Conservation (phyloP, 2,329 filamentous ascomycete species). For the Cladophialophora chaetospira region DNA sequence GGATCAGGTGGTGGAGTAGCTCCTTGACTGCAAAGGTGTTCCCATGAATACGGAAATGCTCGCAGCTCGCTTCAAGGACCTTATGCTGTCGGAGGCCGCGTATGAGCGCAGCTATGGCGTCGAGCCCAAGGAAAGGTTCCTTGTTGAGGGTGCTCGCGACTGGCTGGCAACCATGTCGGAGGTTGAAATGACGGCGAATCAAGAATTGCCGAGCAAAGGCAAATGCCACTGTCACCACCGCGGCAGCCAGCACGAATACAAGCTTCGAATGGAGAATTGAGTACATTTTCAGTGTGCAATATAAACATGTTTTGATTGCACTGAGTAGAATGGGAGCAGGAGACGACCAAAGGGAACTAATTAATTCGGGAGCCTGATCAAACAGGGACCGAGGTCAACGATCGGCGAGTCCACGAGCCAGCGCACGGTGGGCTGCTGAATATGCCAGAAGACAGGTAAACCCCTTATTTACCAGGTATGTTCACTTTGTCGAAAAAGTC, state of each 20-base stretch:
- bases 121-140: slow-evolving; percentile 30
- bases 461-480: too few relatives aligned
- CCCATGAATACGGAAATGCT: not conserved
- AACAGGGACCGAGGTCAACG: too few relatives aligned
- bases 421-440: too few relatives aligned
- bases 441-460: too few relatives aligned
- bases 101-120: not conserved
- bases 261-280: not conserved
- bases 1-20: slow-evolving; percentile 16
- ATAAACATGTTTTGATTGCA: too few relatives aligned
- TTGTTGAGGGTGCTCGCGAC: slow-evolving; percentile 22
- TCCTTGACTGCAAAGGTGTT: not conserved
- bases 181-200: slow-evolving; percentile 28
- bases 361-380: too few relatives aligned
- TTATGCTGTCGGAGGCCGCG: slow-evolving; percentile 16
- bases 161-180: slow-evolving; percentile 25
- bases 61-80: not conserved
- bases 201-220: slow-evolving; percentile 21
- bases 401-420: too few relatives aligned
- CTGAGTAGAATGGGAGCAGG: too few relatives aligned
- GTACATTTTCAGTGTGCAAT: too few relatives aligned
- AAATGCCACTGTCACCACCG: not conserved
- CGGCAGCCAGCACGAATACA: slow-evolving; percentile 2
- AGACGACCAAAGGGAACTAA: too few relatives aligned
- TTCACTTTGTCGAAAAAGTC: too few relatives aligned